Conservation (phyloP, 2,329 filamentous ascomycete species). For the Lachnellula suecica region DNA sequence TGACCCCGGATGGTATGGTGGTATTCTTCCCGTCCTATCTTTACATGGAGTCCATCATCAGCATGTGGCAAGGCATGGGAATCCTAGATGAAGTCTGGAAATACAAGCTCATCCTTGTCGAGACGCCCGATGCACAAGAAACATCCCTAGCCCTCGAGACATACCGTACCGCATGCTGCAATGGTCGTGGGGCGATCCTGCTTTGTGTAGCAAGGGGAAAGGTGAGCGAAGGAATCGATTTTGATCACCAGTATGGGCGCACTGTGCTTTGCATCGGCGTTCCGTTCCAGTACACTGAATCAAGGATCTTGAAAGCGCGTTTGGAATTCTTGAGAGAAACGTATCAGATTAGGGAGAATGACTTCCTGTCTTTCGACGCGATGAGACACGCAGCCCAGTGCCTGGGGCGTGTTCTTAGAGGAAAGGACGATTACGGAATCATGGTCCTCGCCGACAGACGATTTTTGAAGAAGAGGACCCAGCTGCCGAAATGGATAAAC, state of each 20-base stretch:
- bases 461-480: slow-evolving; percentile 86
- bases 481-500: slow-evolving; percentile 96
- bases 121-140: slow-evolving; percentile 96
- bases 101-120: slow-evolving; percentile 96
- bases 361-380: slow-evolving; percentile 97
- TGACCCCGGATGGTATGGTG: slow-evolving; percentile 96
- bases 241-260: slow-evolving; percentile 96
- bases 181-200: slow-evolving; percentile 88
- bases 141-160: slow-evolving; percentile 94
- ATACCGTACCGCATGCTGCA: slow-evolving; percentile 95
- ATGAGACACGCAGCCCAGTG: slow-evolving; percentile 99
- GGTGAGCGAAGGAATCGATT: slow-evolving; percentile 97
- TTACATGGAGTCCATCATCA: slow-evolving; percentile 99
- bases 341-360: slow-evolving; percentile 94
- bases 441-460: slow-evolving; percentile 96
- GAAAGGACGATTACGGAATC: slow-evolving; percentile 99
- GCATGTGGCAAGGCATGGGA: slow-evolving; percentile 99
- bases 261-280: slow-evolving; percentile 96
- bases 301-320: slow-evolving; percentile 90
- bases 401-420: slow-evolving; percentile 86
- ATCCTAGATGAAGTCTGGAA: slow-evolving; percentile 98
- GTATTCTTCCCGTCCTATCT: slow-evolving; percentile 98
- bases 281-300: slow-evolving; percentile 98
- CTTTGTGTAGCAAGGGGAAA: slow-evolving; percentile 96
- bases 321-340: slow-evolving; percentile 96